phyloP scores from a whole-genome alignment of 2,329 filamentous ascomycete species.

The Pezicula rhizophila region DNA sequence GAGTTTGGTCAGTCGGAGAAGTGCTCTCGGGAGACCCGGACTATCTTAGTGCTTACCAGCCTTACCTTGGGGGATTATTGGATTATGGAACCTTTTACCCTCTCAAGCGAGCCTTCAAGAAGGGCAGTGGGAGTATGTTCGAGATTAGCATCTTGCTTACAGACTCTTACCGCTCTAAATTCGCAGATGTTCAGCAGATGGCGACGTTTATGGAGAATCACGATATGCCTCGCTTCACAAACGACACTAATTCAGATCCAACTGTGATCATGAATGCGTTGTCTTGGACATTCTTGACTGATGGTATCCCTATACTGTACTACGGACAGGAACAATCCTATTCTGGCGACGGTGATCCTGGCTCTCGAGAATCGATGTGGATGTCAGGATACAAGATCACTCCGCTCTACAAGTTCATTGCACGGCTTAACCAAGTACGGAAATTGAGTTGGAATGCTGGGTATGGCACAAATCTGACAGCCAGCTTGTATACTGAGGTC shows the following conservation, averaged over 20 bases:
- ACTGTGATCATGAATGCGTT: conserved; percentile 22
- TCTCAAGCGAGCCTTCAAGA: conserved; percentile 1
- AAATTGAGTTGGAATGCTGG: conserved; percentile 11
- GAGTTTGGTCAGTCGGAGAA: conserved; percentile 54
- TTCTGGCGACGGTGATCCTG: conserved; percentile 1
- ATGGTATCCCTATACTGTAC: conserved; percentile 37
- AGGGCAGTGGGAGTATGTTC: conserved; percentile 15
- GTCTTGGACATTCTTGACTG: conserved; percentile 38
- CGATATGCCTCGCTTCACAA: conserved; percentile 32
- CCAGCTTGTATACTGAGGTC: conserved; percentile 3
- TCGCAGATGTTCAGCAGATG: conserved; percentile 34
- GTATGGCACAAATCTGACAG: conserved; percentile 10
- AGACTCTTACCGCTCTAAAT: conserved; percentile 29
- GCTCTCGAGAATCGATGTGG: conserved; percentile 2
- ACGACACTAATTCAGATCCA: conserved; percentile 3
- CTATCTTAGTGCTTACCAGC: conserved; percentile 36
- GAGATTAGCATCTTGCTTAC: conserved; percentile 24
- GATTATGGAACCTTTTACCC: conserved; percentile 45
- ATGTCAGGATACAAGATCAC: conserved; percentile 4
- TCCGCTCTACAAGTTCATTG: conserved; percentile 10
- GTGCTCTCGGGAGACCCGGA: conserved; percentile 42
- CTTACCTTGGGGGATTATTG: conserved; percentile 47
- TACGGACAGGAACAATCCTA: conserved; percentile 1
- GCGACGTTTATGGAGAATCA: conserved; percentile 36
- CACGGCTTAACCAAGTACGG: conserved; percentile 7